Conservation (phyloP, 345 rosid species). For the Passiflora organensis region DNA sequence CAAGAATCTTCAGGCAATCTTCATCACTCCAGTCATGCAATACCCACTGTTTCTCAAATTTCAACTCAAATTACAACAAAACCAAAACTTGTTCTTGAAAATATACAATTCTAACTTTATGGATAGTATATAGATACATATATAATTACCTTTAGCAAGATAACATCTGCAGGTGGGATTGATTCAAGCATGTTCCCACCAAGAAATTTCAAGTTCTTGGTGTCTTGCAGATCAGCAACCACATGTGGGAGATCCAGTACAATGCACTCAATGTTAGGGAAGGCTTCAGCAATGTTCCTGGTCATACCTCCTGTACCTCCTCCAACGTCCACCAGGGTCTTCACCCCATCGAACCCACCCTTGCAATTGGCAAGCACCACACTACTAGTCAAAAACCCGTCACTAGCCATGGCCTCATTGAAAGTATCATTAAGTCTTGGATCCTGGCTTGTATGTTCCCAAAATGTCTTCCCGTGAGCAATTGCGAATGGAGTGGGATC, state of each 20-base stretch:
- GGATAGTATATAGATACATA: not conserved
- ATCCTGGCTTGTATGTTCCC: slow-evolving; percentile 12
- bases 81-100: too few species aligned
- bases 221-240: slow-evolving; percentile 8
- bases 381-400: slow-evolving; percentile 13
- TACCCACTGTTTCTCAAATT: too few species aligned
- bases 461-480: slow-evolving; percentile 14
- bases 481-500: slow-evolving; percentile 14
- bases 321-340: slow-evolving; percentile 22
- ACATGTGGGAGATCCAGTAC: slow-evolving; percentile 23
- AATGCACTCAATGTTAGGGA: slow-evolving; percentile 15
- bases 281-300: slow-evolving; percentile 9
- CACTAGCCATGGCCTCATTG: slow-evolving; percentile 23
- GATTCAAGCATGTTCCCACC: slow-evolving; percentile 25
- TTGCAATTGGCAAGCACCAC: slow-evolving; percentile 7
- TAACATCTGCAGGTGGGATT: slow-evolving; percentile 23
- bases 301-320: slow-evolving; percentile 18
- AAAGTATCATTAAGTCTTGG: slow-evolving; percentile 6
- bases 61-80: too few species aligned
- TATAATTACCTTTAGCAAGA: slow-evolving; percentile 15
- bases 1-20: slow-evolving; percentile 38
- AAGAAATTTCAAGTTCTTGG: slow-evolving; percentile 17
- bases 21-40: slow-evolving; percentile 41
- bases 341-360: slow-evolving; percentile 14
- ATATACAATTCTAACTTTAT: too few species aligned